A percentile compares a stretch with the other conserved stretches of the same genome.
phyloP scores from a whole-genome alignment of 2,329 filamentous ascomycete species.

The Colletotrichum sp. region DNA sequence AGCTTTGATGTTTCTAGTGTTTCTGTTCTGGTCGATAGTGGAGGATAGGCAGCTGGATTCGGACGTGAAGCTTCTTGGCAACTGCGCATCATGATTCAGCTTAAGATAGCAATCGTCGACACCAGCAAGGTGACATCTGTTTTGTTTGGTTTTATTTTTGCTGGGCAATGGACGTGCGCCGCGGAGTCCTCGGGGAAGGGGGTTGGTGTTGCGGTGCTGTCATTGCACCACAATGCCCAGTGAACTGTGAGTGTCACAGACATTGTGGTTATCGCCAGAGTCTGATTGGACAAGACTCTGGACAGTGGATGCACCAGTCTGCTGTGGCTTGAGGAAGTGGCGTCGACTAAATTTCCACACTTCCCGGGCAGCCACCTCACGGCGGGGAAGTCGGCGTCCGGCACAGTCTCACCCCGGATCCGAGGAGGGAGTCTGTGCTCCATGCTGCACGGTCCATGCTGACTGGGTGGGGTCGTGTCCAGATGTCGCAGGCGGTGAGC shows the following conservation, averaged over 20 bases:
- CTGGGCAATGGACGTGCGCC: background rate
- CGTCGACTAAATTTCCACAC: background rate
- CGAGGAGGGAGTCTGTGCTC: background rate
- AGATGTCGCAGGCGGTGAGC: background rate
- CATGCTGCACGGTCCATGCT: background rate
- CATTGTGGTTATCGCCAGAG: background rate
- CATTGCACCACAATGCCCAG: background rate
- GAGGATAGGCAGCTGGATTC: background rate
- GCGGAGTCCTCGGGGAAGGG: background rate
- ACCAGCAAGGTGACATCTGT: background rate
- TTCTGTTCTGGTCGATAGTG: background rate
- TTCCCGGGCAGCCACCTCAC: background rate
- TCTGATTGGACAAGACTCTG: background rate
- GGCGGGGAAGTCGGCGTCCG: background rate
- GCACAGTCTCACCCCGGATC: background rate
- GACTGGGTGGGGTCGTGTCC: background rate
- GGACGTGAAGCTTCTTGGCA: conserved; percentile 1
- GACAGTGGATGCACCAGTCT: background rate
- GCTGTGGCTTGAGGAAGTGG: background rate
- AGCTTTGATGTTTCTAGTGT: background rate
- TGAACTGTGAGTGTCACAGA: background rate
- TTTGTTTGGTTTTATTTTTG: background rate
- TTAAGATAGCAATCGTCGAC: background rate
- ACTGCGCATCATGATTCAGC: conserved; percentile 1
- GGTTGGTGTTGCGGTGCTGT: background rate